Conservation (phyloP, 352 stramenopile genomes). For the Phytopythium aichiense region DNA sequence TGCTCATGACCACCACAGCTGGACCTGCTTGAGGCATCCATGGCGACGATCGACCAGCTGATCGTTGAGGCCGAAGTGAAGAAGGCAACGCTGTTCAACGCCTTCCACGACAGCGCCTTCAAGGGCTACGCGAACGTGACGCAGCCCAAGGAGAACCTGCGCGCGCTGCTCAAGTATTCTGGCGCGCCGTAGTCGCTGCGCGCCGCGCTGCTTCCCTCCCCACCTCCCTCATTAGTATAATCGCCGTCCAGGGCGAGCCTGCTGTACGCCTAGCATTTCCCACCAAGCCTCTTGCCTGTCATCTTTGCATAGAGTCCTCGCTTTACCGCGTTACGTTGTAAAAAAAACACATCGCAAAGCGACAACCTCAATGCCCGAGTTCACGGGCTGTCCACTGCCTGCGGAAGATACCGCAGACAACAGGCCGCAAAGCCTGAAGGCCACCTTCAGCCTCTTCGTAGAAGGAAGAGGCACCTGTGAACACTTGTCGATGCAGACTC, state of each 20-base stretch:
- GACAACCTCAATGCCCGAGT: no score
- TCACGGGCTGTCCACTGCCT: no score
- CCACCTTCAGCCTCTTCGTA: no score
- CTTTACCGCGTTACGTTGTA: no score
- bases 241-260: not conserved
- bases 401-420: no score
- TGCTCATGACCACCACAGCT: conserved; percentile 20
- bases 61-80: conserved; percentile 67
- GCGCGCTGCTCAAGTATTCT: conserved; percentile 34
- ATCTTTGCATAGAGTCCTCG: no score
- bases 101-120: conserved; percentile 76
- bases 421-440: no score
- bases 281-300: no score
- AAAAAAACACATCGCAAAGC: no score
- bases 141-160: conserved; percentile 66
- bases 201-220: not conserved
- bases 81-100: conserved; percentile 57
- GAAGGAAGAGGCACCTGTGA: no score
- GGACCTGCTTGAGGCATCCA: conserved; percentile 55
- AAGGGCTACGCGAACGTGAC: conserved; percentile 64
- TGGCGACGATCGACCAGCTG: conserved; percentile 56
- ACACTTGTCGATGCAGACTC: no score
- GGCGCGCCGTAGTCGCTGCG: conserved; percentile 7
- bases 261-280: no score
- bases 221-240: conserved; percentile 3